A percentile compares a stretch with the other conserved stretches of the same genome.
These are phyloP conservation scores for Schwanniomyces sp. DNA, from an alignment of 805 yeast genomes.

Conservation along the genomic window DNA sequence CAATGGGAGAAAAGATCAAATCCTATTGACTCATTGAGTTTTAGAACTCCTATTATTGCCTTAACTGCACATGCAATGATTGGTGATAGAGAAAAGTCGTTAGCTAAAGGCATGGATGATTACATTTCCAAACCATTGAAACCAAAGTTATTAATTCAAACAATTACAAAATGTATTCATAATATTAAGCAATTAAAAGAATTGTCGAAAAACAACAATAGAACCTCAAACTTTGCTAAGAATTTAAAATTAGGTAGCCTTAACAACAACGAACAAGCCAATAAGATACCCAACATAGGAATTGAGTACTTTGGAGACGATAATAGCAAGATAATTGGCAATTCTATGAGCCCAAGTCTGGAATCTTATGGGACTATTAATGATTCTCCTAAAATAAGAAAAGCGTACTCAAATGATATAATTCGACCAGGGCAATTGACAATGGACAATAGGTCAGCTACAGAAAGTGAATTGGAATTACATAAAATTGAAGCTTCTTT, in stretches of 20 bases:
- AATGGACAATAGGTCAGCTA: slow-evolving; percentile 29
- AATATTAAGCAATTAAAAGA: slow-evolving; percentile 63
- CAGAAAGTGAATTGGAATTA: slow-evolving; percentile 28
- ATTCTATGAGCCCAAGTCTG: slow-evolving; percentile 12
- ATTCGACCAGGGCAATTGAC: slow-evolving; percentile 32
- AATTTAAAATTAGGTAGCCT: slow-evolving; percentile 38
- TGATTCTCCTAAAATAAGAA: slow-evolving; percentile 21
- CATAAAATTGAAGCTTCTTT: background rate
- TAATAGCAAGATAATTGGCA: slow-evolving; percentile 6
- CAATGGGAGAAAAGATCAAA: slow-evolving; percentile 84
- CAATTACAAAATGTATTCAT: slow-evolving; percentile 81
- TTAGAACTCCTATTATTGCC: slow-evolving; percentile 85
- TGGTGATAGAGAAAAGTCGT: slow-evolving; percentile 84
- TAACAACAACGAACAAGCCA: slow-evolving; percentile 18
- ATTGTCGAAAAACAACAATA: slow-evolving; percentile 46
- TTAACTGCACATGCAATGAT: slow-evolving; percentile 93
- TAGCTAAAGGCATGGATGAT: slow-evolving; percentile 91
- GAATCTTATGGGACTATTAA: slow-evolving; percentile 10
- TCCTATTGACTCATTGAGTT: slow-evolving; percentile 66
- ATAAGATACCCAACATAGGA: slow-evolving; percentile 10
- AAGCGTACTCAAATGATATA: slow-evolving; percentile 31
- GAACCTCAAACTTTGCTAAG: slow-evolving; percentile 47
- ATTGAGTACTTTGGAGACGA: slow-evolving; percentile 13
- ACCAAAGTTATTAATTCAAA: slow-evolving; percentile 78
- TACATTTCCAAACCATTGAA: slow-evolving; percentile 85